Evolutionary conservation across 768 basidiomycete genomes (phyloP).

Genomic region (Polyporus arcularius): DNA sequence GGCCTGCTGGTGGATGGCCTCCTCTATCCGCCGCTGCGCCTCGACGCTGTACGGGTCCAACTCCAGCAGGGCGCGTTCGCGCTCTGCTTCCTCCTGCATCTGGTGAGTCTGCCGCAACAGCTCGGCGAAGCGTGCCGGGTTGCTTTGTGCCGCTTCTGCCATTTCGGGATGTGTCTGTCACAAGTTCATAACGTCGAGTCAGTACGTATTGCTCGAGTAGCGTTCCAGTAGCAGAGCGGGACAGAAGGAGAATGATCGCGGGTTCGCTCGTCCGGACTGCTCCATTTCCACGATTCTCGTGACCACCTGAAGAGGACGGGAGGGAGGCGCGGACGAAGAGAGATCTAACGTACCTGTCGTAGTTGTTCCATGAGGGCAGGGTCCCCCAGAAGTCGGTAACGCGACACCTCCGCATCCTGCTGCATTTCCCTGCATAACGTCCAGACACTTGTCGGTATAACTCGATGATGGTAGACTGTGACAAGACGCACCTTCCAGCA

Average conservation of each 20-base stretch:
- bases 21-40: constrained; percentile 91
- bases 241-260: too few relatives aligned
- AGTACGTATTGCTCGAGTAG: too few relatives aligned
- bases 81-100: constrained; percentile 56
- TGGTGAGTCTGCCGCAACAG: constrained; percentile 64
- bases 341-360: constrained; percentile 50
- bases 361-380: constrained; percentile 77
- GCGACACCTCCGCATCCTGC: constrained; percentile 88
- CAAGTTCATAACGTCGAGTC: too few relatives aligned
- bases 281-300: too few relatives aligned
- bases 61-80: constrained; percentile 69
- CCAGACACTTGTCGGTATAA: not conserved
- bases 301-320: too few relatives aligned
- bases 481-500: constrained; percentile 32
- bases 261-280: too few relatives aligned
- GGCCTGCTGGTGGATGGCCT: constrained; percentile 86
- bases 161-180: constrained; percentile 66
- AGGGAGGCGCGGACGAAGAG: not conserved
- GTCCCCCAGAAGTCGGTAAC: constrained; percentile 84
- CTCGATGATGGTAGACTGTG: constrained; percentile 1
- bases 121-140: constrained; percentile 76
- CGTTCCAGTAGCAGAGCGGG: too few relatives aligned
- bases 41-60: constrained; percentile 91
- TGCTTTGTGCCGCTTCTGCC: constrained; percentile 63
- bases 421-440: constrained; percentile 54